phyloP scores from a whole-genome alignment of 495 filamentous ascomycete genomes.

The Xylaria nigripes region DNA sequence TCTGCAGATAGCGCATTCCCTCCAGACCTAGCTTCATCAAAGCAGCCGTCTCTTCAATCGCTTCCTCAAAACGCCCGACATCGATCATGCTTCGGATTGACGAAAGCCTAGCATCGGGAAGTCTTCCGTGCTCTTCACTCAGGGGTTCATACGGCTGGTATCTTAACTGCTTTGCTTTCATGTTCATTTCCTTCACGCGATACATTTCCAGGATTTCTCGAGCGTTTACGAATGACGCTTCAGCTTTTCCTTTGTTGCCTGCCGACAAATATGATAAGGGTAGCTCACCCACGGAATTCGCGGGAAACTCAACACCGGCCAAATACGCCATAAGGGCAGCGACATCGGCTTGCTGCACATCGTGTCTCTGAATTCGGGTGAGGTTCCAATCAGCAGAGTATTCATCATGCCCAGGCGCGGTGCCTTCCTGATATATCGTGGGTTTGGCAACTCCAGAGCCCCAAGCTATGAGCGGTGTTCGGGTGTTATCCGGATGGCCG shows the following conservation, averaged over 20 bases:
- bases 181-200: conserved; percentile 83
- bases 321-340: conserved; percentile 96
- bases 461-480: conserved; percentile 91
- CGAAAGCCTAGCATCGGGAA: conserved; percentile 58
- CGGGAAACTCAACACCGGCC: conserved; percentile 82
- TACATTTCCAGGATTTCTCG: conserved; percentile 95
- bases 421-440: conserved; percentile 40
- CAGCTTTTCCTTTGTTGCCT: conserved; percentile 64
- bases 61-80: conserved; percentile 55
- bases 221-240: conserved; percentile 80
- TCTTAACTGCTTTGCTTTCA: conserved; percentile 62
- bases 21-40: conserved; percentile 70
- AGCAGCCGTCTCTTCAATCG: conserved; percentile 65
- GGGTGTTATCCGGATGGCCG: conserved; percentile 94
- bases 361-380: conserved; percentile 69
- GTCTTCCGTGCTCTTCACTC: conserved; percentile 49
- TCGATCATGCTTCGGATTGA: conserved; percentile 62
- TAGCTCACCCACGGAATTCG: conserved; percentile 92
- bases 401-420: conserved; percentile 79
- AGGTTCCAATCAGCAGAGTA: conserved; percentile 86
- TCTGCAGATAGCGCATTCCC: conserved; percentile 90
- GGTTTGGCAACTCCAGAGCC: conserved; percentile 86
- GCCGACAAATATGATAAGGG: conserved; percentile 75
- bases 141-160: conserved; percentile 63
- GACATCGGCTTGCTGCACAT: conserved; percentile 91